Conservation (phyloP, 2,329 filamentous ascomycete genomes). For the Cadophora gregata region DNA sequence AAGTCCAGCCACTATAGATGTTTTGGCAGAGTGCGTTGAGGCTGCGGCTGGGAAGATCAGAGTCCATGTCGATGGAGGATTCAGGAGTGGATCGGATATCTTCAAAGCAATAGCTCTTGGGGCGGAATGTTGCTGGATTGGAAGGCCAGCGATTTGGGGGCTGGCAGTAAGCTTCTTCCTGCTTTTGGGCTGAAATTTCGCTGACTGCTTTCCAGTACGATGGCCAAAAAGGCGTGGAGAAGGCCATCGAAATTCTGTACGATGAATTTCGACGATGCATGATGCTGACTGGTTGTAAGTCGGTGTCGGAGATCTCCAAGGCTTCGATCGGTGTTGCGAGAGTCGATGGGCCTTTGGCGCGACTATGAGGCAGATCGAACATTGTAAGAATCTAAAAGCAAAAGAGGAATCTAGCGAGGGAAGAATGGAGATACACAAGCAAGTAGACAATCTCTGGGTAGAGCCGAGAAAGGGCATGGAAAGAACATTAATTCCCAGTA, state of each 20-base stretch:
- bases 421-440: not conserved
- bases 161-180: conserved; percentile 45
- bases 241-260: conserved; percentile 55
- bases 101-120: conserved; percentile 68
- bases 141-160: conserved; percentile 64
- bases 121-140: conserved; percentile 66
- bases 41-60: conserved; percentile 44
- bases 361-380: conserved; percentile 29
- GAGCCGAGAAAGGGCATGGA: not conserved
- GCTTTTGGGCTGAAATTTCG: not conserved
- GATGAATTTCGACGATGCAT: conserved; percentile 33
- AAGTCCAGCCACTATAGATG: conserved; percentile 39
- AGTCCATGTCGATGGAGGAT: conserved; percentile 59
- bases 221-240: conserved; percentile 63
- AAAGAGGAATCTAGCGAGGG: not conserved
- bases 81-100: conserved; percentile 61
- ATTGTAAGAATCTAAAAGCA: not conserved
- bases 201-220: conserved; percentile 49
- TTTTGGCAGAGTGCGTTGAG: conserved; percentile 40
- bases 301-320: conserved; percentile 26
- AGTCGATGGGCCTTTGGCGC: conserved; percentile 54
- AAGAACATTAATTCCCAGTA: conserved; percentile 17
- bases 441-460: not conserved
- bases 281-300: conserved; percentile 30
- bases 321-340: conserved; percentile 48